Percentiles rank a stretch among this genome's conserved stretches.
These are phyloP conservation scores for Nemania sp. DNA, from an alignment of 2,329 filamentous ascomycete genomes.

Conservation along the genomic window DNA sequence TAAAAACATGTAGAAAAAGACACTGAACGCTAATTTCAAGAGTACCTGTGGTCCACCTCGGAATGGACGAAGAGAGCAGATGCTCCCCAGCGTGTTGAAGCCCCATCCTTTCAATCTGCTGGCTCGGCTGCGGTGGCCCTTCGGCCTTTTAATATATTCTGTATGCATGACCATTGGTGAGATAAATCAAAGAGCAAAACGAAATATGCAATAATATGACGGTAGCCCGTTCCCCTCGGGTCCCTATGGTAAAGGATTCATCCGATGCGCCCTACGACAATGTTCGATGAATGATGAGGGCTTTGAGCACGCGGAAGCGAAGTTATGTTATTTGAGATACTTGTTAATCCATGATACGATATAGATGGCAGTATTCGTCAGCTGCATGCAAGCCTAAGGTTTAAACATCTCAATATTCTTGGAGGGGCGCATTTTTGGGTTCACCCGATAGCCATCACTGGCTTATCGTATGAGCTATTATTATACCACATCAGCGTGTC, in stretches of 20 bases:
- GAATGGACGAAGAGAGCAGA: constrained; percentile 37
- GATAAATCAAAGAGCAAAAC: neutral
- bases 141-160: neutral
- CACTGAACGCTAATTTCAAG: constrained; percentile 38
- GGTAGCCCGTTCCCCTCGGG: neutral
- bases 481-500: neutral
- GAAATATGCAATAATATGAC: neutral
- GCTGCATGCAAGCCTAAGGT: neutral
- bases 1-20: constrained; percentile 39
- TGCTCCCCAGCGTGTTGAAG: constrained; percentile 33
- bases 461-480: neutral
- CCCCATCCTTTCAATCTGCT: constrained; percentile 1
- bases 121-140: neutral
- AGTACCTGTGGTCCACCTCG: constrained; percentile 41
- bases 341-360: neutral
- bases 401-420: neutral
- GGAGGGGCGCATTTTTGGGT: neutral
- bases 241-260: neutral
- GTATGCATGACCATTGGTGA: neutral
- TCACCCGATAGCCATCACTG: neutral
- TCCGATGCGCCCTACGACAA: neutral
- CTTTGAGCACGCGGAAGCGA: neutral
- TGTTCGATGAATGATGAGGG: neutral
- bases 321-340: neutral
- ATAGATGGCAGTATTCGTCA: neutral